A percentile compares a stretch with the other conserved stretches of the same genome.
phyloP scores from a whole-genome alignment of 257 asterid species.

The Solanum etuberosum region DNA sequence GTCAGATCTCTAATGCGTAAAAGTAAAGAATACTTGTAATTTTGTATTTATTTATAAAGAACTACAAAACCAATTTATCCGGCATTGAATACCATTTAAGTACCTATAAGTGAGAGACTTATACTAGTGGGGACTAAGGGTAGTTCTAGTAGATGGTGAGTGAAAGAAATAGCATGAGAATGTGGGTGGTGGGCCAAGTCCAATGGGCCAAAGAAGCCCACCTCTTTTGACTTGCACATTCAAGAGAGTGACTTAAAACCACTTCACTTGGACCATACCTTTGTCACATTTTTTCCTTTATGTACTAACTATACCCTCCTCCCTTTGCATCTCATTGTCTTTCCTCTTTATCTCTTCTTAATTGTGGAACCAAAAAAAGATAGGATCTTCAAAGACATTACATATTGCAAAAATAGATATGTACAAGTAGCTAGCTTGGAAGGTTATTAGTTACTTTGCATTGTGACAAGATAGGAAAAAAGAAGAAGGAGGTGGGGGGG shows the following conservation, averaged over 20 bases:
- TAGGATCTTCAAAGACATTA: not conserved
- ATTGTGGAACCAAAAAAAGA: not conserved
- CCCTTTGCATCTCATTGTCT: not conserved
- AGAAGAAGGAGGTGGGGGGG: accelerated
- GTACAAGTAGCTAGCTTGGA: not conserved
- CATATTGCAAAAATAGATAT: not conserved
- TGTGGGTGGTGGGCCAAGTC: conserved; percentile 10
- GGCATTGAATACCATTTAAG: not conserved
- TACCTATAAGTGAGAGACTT: not conserved
- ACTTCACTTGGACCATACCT: conserved; percentile 2
- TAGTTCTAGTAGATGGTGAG: not conserved
- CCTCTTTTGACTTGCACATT: conserved; percentile 9
- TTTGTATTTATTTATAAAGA: not conserved
- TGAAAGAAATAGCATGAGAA: not conserved
- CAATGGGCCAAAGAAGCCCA: conserved; percentile 27
- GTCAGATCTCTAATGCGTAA: not conserved
- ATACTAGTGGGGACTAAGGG: not conserved
- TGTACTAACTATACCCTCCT: not conserved
- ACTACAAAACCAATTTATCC: not conserved
- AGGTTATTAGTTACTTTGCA: not conserved
- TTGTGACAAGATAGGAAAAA: not conserved
- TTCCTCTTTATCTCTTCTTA: not conserved
- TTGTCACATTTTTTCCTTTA: not conserved
- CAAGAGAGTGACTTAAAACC: conserved; percentile 9
- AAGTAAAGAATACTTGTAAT: not conserved